phyloP scores from a whole-genome alignment of 2,329 filamentous ascomycete genomes.

The Pyrenophora tritici-repentis region DNA sequence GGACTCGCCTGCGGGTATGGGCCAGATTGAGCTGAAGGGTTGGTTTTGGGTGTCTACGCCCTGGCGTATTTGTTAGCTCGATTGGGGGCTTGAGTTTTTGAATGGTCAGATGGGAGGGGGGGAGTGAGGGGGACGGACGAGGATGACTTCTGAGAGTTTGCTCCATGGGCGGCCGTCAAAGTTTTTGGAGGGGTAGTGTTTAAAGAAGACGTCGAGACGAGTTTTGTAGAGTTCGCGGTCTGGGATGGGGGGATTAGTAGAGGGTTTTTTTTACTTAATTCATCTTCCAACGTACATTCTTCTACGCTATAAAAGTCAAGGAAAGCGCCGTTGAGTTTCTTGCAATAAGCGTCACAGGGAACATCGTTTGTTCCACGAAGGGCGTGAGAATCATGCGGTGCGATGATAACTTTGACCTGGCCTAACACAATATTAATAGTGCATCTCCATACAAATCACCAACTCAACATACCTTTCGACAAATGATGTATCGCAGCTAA shows the following conservation, averaged over 20 bases:
- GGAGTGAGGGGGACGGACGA: slow-evolving; percentile 13
- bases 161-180: slow-evolving; percentile 40
- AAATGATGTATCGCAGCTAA: slow-evolving; percentile 43
- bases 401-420: slow-evolving; percentile 44
- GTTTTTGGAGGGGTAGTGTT: slow-evolving; percentile 42
- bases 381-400: slow-evolving; percentile 43
- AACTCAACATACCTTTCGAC: slow-evolving; percentile 31
- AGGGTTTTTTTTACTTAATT: background rate
- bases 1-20: slow-evolving; percentile 40
- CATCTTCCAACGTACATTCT: slow-evolving; percentile 23
- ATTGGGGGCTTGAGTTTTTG: no score
- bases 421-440: slow-evolving; percentile 21
- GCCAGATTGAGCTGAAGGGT: slow-evolving; percentile 43
- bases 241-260: slow-evolving; percentile 8
- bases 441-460: background rate
- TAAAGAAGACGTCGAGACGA: slow-evolving; percentile 42
- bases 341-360: slow-evolving; percentile 44
- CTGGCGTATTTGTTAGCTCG: slow-evolving; percentile 17
- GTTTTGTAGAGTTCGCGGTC: slow-evolving; percentile 38
- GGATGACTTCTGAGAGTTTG: slow-evolving; percentile 38
- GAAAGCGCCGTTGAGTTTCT: slow-evolving; percentile 38
- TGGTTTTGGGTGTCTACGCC: slow-evolving; percentile 45
- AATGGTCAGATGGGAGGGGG: no score
- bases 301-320: slow-evolving; percentile 44
- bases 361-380: slow-evolving; percentile 38